Evolutionary conservation across 208 protist species (phyloP), one percentile per base, ranked within the genome.

Genomic region (Naegleria lovaniensis): DNA sequence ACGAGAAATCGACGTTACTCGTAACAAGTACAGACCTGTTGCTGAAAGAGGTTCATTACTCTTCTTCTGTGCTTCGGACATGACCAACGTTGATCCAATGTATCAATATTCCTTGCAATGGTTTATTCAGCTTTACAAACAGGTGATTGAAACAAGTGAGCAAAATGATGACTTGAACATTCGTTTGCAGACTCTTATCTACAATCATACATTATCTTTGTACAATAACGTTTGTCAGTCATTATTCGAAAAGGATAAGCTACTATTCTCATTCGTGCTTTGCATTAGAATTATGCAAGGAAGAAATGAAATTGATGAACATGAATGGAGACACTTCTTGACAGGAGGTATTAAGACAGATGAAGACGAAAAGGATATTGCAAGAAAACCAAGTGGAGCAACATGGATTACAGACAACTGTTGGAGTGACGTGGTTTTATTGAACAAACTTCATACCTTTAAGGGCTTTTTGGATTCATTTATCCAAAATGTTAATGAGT

Each of bases 101-200:
- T 99, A 98, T 92, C 97, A 99, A 94, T 99, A 98, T 93, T 99
- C 97, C 15, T 93, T 99, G 87, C 95, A 96, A 92, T 99, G 98
- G 98, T 99, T 99, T 93, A 96, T 98, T 88, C 97, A 97, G 86
- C 92, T 99, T 19, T 99, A 99, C 91, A 92, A 98, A 29, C 92
- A 95, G 52, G 97, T 95, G 85, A 94, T 99, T 83, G 95, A 98
- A 88, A 97, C 98, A 41, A 97, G 95, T n/a, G 95, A 95, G 91
- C 91, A 88, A 19, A 93, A 93, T 29, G 94, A 95, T 88, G 85
- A 88, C 25, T 19, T 88, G 13, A 90, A 84, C 0, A 79, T 89
- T 29, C 29, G 92, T 48, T 93, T 99, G 19, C 43, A 91, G 40
- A 97, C 96, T 89, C 79, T 99, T 58, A 98, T 96, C 89, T 96